Evolutionary conservation across 805 yeast species (phyloP).

Genomic region (Ogataea polymorpha): DNA sequence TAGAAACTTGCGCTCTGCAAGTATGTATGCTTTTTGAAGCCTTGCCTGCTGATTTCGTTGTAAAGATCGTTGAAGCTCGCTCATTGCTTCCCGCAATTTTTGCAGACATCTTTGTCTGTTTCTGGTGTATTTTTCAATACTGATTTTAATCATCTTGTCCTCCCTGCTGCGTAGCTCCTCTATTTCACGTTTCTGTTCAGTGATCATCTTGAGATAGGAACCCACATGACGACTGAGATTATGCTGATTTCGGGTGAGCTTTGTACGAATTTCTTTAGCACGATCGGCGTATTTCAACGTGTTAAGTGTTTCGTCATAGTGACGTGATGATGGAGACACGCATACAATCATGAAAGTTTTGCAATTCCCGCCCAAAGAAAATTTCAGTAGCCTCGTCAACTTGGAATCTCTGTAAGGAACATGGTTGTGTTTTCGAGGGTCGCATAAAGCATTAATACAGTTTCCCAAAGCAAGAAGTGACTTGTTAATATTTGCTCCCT

Average conservation of each 20-base stretch:
- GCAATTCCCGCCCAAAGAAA: slow-evolving; percentile 91
- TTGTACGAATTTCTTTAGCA: slow-evolving; percentile 87
- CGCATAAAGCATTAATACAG: slow-evolving; percentile 90
- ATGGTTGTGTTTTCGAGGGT: slow-evolving; percentile 61
- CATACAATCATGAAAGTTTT: slow-evolving; percentile 96
- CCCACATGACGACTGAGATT: slow-evolving; percentile 81
- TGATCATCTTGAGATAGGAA: slow-evolving; percentile 77
- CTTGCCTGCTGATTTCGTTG: slow-evolving; percentile 43
- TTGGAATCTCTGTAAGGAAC: slow-evolving; percentile 92
- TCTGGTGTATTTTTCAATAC: slow-evolving; percentile 34
- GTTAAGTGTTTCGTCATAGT: slow-evolving; percentile 90
- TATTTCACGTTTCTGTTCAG: slow-evolving; percentile 74
- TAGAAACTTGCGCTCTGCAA: slow-evolving; percentile 44
- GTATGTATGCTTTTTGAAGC: slow-evolving; percentile 39
- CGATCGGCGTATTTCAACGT: slow-evolving; percentile 89
- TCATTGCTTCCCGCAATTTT: slow-evolving; percentile 41
- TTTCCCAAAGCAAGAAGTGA: slow-evolving; percentile 88
- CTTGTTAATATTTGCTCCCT: slow-evolving; percentile 91
- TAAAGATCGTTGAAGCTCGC: slow-evolving; percentile 39
- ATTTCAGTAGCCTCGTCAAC: slow-evolving; percentile 79
- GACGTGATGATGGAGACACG: slow-evolving; percentile 79
- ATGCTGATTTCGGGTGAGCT: slow-evolving; percentile 67
- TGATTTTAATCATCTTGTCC: slow-evolving; percentile 37
- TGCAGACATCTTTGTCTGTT: slow-evolving; percentile 39
- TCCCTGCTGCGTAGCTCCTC: slow-evolving; percentile 62